phyloP scores from a whole-genome alignment of 2,329 filamentous ascomycete species.

The Zalaria obscura region DNA sequence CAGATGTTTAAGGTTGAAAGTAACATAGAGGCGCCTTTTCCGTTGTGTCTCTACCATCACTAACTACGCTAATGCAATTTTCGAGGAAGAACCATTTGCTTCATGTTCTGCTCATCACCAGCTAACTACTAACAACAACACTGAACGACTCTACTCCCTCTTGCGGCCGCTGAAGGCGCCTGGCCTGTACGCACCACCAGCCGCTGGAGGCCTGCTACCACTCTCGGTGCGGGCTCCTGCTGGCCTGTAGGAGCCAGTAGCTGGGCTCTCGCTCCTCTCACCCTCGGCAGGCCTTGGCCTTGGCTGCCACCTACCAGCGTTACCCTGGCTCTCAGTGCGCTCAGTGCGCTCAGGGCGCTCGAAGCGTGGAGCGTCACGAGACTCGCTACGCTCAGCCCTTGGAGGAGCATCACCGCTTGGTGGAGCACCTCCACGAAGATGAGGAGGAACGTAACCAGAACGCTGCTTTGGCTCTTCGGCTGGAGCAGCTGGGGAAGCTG shows the following conservation, averaged over 20 bases:
- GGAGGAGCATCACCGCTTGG: conserved; percentile 9
- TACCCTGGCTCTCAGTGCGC: neutral
- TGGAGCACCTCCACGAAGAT: conserved; percentile 21
- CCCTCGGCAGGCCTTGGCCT: conserved; percentile 8
- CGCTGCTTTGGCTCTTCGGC: conserved; percentile 17
- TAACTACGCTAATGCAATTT: too few species aligned
- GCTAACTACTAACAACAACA: too few species aligned
- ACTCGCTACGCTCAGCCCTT: neutral
- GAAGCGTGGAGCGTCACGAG: conserved; percentile 3
- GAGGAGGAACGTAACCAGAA: conserved; percentile 32
- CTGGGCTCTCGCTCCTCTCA: conserved; percentile 9
- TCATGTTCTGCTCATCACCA: too few species aligned
- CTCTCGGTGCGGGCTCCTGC: conserved; percentile 7
- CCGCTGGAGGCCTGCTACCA: neutral
- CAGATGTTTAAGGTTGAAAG: too few species aligned
- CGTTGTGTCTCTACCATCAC: too few species aligned
- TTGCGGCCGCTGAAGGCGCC: conserved; percentile 4
- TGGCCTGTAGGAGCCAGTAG: conserved; percentile 11
- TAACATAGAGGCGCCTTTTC: too few species aligned
- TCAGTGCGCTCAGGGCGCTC: conserved; percentile 9
- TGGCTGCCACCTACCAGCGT: conserved; percentile 2
- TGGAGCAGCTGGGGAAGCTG: conserved; percentile 17
- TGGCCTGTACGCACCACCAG: conserved; percentile 7
- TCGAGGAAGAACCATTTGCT: too few species aligned
- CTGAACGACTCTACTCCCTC: conserved; percentile 1